A percentile compares a stretch with the other conserved stretches of the same genome.
Evolutionary conservation across 257 asterid species (phyloP).

Genomic region (Vinca minor): DNA sequence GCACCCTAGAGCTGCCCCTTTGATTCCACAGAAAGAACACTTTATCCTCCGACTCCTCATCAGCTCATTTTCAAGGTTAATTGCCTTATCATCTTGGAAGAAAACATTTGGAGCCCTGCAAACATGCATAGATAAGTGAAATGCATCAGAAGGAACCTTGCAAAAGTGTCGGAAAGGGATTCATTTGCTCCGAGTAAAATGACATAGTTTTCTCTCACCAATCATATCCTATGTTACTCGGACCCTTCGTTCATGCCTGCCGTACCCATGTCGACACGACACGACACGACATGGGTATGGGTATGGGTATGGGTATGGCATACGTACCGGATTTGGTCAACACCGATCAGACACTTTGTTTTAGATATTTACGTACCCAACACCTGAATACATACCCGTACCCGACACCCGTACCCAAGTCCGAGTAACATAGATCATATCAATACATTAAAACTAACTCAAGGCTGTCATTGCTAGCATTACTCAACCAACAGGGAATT

Average conservation of each 20-base stretch:
- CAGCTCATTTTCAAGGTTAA: slow-evolving; percentile 76
- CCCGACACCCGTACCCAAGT: no score
- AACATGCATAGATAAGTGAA: slow-evolving; percentile 5
- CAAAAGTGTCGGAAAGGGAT: background rate
- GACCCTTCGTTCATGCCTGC: no score
- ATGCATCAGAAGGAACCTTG: background rate
- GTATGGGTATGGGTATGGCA: no score
- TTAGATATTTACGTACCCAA: no score
- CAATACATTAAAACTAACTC: background rate
- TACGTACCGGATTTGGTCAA: no score
- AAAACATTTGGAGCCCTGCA: slow-evolving; percentile 96
- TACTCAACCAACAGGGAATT: background rate
- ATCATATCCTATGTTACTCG: background rate
- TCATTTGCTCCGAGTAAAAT: background rate
- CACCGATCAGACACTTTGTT: no score
- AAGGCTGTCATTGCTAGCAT: background rate
- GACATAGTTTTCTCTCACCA: no score
- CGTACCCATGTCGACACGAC: no score
- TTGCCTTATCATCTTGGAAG: slow-evolving; percentile 49
- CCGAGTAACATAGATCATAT: no score
- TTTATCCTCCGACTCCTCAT: slow-evolving; percentile 69
- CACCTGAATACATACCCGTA: no score
- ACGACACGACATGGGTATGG: no score
- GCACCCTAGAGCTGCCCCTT: slow-evolving; percentile 97
- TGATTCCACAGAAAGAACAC: slow-evolving; percentile 75